These are phyloP conservation scores for Ogataea degrootiae DNA, from an alignment of 805 yeast genomes.

Conservation along the genomic window DNA sequence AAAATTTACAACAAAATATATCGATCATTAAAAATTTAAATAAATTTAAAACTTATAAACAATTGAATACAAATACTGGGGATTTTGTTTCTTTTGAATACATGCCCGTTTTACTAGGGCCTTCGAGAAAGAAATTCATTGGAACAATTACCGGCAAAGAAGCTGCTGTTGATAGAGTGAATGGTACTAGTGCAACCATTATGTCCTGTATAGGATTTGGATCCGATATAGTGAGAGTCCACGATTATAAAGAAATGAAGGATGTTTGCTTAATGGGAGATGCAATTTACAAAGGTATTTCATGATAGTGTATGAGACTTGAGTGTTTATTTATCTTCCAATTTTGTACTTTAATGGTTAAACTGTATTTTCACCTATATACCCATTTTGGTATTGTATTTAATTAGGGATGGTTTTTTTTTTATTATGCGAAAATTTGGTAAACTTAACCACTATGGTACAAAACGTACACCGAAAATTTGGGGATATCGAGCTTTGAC, in stretches of 20 bases:
- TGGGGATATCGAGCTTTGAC: no score
- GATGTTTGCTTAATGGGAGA: constrained; percentile 63
- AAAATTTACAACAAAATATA: constrained; percentile 65
- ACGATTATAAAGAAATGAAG: constrained; percentile 61
- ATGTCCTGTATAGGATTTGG: constrained; percentile 70
- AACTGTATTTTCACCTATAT: no score
- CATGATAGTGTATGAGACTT: not conserved
- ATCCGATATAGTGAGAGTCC: constrained; percentile 82
- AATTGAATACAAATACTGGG: constrained; percentile 13
- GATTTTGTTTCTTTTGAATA: constrained; percentile 42
- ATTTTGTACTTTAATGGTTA: no score
- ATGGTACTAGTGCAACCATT: constrained; percentile 74
- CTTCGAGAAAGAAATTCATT: constrained; percentile 83
- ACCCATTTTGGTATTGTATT: no score
- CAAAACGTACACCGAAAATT: no score
- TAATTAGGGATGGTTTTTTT: no score
- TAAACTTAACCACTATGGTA: no score
- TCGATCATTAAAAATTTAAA: constrained; percentile 50
- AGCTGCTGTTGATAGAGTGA: constrained; percentile 55
- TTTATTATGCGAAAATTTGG: no score
- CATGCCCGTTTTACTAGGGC: constrained; percentile 74
- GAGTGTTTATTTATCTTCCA: no score
- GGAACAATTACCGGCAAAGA: constrained; percentile 64
- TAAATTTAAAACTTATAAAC: constrained; percentile 41
- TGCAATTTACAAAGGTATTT: constrained; percentile 50